Base-by-base conservation (phyloP, 2,329 filamentous ascomycete species). In the Aureobasidium subglaciale region DNA sequence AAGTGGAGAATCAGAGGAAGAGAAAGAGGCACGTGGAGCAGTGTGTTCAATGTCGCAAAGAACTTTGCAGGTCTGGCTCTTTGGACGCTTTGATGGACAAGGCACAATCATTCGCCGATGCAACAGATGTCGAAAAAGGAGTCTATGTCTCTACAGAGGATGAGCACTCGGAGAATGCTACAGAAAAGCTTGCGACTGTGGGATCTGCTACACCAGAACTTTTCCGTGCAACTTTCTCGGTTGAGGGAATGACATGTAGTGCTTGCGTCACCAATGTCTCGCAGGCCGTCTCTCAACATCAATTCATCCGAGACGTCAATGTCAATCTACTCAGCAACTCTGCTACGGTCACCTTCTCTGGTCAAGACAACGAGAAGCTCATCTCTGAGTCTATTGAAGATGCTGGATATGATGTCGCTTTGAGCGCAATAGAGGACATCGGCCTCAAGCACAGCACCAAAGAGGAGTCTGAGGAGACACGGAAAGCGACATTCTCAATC, bases 201-300 rank as follows among this genome's bases (percentile, higher is more conserved):
- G 35, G 11, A 6, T 22, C 48, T 29, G 7, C 48, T n/a, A 16
- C 25, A 13, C 40, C 37, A 13, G 38, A 49, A 16, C 20, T 43
- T 2, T 43, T 52, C 15, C 46, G 38, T 53, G 75, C 73, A 15
- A 73, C 74, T 9, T 71, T 79, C 59, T 73, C 75, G n/a, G 75
- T 83, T 38, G 72, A 71, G n/a, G 80, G 80, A 11, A 81, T 83
- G 78, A 82, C 79, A 3, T 82, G 79, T 63, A 78, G 78, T 54
- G 73, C 78, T 5, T 83, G 80, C 61, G 73, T 78, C 5, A 74
- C 72, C 13, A 71, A 73, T 27, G 70, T 82, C 52, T 77, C 71
- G 0, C 67, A 70, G 46, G 75, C 73, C 1, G 59, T 83, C 7
- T 65, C 76, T 56, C 67, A 73, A 30, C 62, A 75, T 11, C 55